These are phyloP conservation scores for Backusella australiensis DNA, from an alignment of 192 early-diverging fungal genomes.

Conservation along the genomic window DNA sequence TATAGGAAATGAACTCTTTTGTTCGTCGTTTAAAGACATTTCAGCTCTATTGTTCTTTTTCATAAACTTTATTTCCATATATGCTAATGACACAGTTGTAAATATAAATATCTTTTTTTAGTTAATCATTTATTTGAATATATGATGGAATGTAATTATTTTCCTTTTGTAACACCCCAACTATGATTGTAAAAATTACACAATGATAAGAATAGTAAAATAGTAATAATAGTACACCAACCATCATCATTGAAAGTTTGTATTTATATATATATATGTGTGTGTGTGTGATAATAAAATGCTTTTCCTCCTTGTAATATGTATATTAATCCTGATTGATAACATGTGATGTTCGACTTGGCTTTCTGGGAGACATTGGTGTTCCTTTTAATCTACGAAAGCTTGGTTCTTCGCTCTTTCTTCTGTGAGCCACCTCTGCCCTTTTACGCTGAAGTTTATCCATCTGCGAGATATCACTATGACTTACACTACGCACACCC, in stretches of 20 bases:
- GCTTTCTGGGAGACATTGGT: not conserved
- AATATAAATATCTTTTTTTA: too few species aligned
- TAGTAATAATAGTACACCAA: too few species aligned
- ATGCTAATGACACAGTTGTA: too few species aligned
- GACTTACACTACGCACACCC: constrained; percentile 36
- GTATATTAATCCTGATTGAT: not conserved
- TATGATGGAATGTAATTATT: not conserved
- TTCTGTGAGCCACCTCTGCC: constrained; percentile 7
- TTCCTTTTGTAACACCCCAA: not conserved
- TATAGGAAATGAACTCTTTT: not conserved
- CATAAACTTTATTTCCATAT: not conserved
- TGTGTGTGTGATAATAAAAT: not conserved
- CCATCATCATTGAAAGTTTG: not conserved
- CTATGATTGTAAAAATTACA: not conserved
- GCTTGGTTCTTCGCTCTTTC: constrained; percentile 29
- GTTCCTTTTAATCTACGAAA: not conserved
- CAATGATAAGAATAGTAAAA: not conserved
- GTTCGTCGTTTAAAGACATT: not conserved
- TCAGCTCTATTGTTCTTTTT: not conserved
- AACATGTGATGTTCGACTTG: not conserved
- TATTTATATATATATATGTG: too few species aligned
- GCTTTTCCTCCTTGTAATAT: not conserved
- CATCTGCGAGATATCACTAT: constrained; percentile 14
- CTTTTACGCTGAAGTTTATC: not conserved
- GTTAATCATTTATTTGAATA: too few species aligned